Evolutionary conservation across 2,329 filamentous ascomycete species (phyloP), one percentile per base, ranked within the genome.

Genomic region (Hymenoscyphus repandus): DNA sequence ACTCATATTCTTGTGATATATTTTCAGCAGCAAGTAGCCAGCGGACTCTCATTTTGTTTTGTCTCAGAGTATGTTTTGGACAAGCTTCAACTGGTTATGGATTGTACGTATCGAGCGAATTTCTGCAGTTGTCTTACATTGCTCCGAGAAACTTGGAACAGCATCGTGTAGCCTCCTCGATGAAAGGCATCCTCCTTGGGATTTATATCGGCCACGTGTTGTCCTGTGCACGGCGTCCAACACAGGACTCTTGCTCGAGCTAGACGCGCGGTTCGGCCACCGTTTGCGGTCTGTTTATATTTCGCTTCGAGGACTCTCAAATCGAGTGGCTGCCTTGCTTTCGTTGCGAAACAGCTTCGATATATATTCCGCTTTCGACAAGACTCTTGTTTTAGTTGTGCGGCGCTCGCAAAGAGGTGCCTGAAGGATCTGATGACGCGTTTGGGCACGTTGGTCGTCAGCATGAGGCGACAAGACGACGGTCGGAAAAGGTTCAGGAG

Each of bases 181-280:
- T 27, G 22, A 27, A 7, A 27, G 22, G 22, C 22, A 4, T 7
- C 22, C 22, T 27, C 22, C 4, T 7, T 27, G 4, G 22, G 22
- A 27, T 27, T 27, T 27, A 27, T 27, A 27, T 27, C 22, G 4
- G 7, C 22, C 5, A 13, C 15, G 12, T 37, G 12, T 13, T 37
- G 32, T 20, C 17, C 30, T 37, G 50, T 11, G 17, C 13, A 17
- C 34, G 34, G 12, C 15, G 34, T 70, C 89, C 89, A 65, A 88
- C 74, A 66, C 89, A 86, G 57, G 76, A 74, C 10, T 67, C n/a
- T 55, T 13, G 67, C 69, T 6, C 83, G 70, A 1, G 66, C 64
- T 22, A 85, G 70, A 1, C 68, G 72, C 9, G 77, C 73, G 15
- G 67, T 70, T 38, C 83, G 71, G 10, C 61, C 66, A 27, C 80